Conservation (phyloP, 495 filamentous ascomycete species). For the Elasticomyces elasticus region DNA sequence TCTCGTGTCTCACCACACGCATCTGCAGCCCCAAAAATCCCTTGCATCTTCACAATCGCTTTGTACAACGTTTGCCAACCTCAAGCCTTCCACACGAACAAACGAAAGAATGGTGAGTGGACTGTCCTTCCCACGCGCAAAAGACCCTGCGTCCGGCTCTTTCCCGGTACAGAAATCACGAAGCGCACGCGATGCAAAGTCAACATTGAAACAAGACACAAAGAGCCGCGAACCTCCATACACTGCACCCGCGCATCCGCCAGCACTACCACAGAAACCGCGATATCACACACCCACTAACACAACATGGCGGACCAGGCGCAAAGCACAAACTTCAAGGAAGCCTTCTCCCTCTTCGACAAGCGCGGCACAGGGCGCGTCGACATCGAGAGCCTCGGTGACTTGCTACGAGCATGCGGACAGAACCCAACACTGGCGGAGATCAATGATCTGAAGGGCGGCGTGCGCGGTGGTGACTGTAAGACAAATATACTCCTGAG, state of each 20-base stretch:
- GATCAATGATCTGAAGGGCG: constrained; percentile 80
- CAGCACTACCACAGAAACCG: neutral
- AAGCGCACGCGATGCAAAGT: neutral
- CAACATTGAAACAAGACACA: neutral
- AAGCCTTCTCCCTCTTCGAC: constrained; percentile 98
- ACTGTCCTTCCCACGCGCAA: neutral
- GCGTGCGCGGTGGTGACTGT: constrained; percentile 74
- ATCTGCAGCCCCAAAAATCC: neutral
- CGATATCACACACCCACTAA: neutral
- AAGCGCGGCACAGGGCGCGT: constrained; percentile 93
- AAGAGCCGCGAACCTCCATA: too few species aligned
- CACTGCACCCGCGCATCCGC: neutral
- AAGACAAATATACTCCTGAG: too few species aligned
- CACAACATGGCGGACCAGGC: constrained; percentile 19
- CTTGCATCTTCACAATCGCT: neutral
- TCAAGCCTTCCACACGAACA: neutral
- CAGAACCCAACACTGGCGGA: constrained; percentile 95
- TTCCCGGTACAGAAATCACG: neutral
- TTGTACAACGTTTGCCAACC: neutral
- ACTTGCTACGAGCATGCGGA: constrained; percentile 88
- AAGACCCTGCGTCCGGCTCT: constrained; percentile 2
- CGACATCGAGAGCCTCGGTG: constrained; percentile 72
- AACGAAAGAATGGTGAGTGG: constrained; percentile 1
- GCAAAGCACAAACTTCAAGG: constrained; percentile 87
- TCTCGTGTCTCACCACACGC: neutral